phyloP scores from a whole-genome alignment of 768 basidiomycete genomes.

The Ramaria rubella region DNA sequence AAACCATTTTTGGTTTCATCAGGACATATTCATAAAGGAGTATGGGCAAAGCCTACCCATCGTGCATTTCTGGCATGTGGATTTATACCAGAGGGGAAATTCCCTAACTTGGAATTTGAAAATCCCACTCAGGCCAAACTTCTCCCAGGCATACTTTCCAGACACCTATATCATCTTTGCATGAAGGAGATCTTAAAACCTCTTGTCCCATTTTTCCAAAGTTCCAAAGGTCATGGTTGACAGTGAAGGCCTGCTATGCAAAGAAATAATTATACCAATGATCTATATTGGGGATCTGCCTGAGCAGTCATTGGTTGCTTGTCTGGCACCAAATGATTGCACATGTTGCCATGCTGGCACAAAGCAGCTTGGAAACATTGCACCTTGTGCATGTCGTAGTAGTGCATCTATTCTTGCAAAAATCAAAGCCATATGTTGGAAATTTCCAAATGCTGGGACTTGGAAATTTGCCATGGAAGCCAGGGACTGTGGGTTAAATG shows the following conservation, averaged over 20 bases:
- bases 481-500: background rate
- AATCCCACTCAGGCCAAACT: background rate
- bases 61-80: background rate
- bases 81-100: background rate
- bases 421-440: background rate
- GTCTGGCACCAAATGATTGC: background rate
- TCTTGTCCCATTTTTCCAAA: background rate
- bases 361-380: background rate
- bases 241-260: background rate
- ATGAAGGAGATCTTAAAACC: background rate
- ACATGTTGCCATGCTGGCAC: background rate
- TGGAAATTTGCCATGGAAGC: background rate
- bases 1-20: background rate
- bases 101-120: background rate
- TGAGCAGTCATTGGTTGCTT: background rate
- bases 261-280: background rate
- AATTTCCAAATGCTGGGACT: too few species aligned
- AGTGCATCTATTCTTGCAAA: background rate
- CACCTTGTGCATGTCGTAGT: background rate
- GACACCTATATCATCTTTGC: background rate
- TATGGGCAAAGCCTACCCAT: background rate
- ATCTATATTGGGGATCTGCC: conserved; percentile 1
- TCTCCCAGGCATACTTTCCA: background rate
- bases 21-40: background rate
- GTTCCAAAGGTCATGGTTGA: background rate